A percentile compares a stretch with the other conserved stretches of the same genome.
phyloP scores from a whole-genome alignment of 345 rosid genomes.

The Citrus sinensis region DVS_A1.0 CM039169.1:30017001-30017500 shows the following conservation, averaged over 20 bases:
- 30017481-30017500: conserved; percentile 96
- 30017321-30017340: conserved; percentile 86
- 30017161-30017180: conserved; percentile 67
- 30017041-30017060: conserved; percentile 20
- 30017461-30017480: conserved; percentile 95
- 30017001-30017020: conserved; percentile 16
- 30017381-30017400: neutral
- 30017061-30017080: conserved; percentile 18
- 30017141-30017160: conserved; percentile 36
- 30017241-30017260: conserved; percentile 94
- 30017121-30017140: conserved; percentile 28
- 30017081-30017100: conserved; percentile 20
- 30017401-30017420: neutral
- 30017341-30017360: conserved; percentile 47
- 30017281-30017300: conserved; percentile 92
- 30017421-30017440: conserved; percentile 29
- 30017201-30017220: conserved; percentile 98
- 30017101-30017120: conserved; percentile 18
- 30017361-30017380: neutral
- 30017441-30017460: conserved; percentile 66
- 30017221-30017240: conserved; percentile 82
- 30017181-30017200: conserved; percentile 87
- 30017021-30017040: conserved; percentile 20
- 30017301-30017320: conserved; percentile 90
- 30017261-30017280: conserved; percentile 83